Evolutionary conservation across 2,329 filamentous ascomycete genomes (phyloP), one percentile per base, ranked within the genome.

Genomic region (Diaporthe sp.): DNA sequence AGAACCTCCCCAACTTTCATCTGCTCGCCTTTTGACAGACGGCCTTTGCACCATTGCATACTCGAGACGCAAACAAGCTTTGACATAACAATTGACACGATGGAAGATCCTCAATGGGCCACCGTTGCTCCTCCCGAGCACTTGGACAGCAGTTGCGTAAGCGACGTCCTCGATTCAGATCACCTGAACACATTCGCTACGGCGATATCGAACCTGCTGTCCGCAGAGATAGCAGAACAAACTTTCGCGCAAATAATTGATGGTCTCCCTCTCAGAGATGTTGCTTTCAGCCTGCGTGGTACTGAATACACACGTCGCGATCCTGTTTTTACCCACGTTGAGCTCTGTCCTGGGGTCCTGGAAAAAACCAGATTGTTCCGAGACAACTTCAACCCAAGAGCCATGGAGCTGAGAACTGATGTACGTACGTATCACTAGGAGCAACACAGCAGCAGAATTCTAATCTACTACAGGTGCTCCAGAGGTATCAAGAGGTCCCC

Each of bases 231-330:
- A 6, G 44, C 55, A 30, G 65, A 73, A 13, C 56, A 63, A 3
- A 73, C 66, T 0, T 71, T 61, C 17, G 72, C 72, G 8, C 72
- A 73, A n/a, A 73, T 73, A 2, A 27, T 73, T 0, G 72, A 73
- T 35, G 66, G 72, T 27, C 35, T 73, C 4, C 66, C 72, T 3
- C 72, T 73, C 10, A 56, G 19, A 19, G 50, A 61, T 7, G 25
- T 61, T 1, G 72, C 58, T 27, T 65, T 66, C 12, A 17, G 17
- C 7, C 1, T 53, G n/a, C 12, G 10, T 32, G 1, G 9, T 4
- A n/a, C 10, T 6, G 3, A 32, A 2, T 44, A 44, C 70, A 42
- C 37, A 19, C 12, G 13, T 3, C 17, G 6, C 35, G 22, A 72
- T 9, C 56, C n/a, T 12, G 37, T 58, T 3, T 44, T 44, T 13